Conservation (phyloP, 1,284 basidiomycete genomes). For the Vanrija humicola region DNA sequence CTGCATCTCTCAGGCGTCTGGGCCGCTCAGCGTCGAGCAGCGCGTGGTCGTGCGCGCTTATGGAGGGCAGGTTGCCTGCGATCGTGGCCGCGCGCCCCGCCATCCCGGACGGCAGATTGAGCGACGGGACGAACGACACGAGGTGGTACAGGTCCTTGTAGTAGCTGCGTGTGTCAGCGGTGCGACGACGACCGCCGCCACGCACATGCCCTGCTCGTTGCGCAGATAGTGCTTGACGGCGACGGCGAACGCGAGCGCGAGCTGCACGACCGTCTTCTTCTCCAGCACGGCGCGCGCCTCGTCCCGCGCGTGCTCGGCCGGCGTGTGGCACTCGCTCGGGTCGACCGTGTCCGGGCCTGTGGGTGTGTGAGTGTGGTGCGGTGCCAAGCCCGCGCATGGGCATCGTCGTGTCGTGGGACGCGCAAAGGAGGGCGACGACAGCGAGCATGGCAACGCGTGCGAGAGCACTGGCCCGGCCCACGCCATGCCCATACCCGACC, state of each 20-base stretch:
- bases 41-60: too few relatives aligned
- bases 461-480: too few relatives aligned
- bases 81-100: too few relatives aligned
- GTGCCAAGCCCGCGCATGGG: too few relatives aligned
- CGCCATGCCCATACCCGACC: too few relatives aligned
- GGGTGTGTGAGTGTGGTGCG: background rate
- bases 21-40: background rate
- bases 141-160: conserved; percentile 46
- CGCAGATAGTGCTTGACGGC: conserved; percentile 54
- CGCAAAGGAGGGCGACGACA: too few relatives aligned
- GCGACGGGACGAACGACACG: conserved; percentile 38
- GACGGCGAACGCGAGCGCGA: conserved; percentile 59
- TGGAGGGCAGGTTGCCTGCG: too few relatives aligned
- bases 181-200: background rate
- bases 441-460: too few relatives aligned
- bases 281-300: conserved; percentile 59
- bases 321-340: conserved; percentile 10
- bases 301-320: conserved; percentile 48
- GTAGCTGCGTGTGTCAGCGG: conserved; percentile 16
- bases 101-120: conserved; percentile 17
- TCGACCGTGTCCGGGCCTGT: conserved; percentile 35
- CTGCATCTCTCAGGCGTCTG: conserved; percentile 23
- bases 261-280: conserved; percentile 68
- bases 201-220: conserved; percentile 60
- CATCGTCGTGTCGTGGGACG: too few relatives aligned